Evolutionary conservation across 371 early-diverging fungal species (phyloP).

Genomic region (Syncephalastrum racemosum): DNA sequence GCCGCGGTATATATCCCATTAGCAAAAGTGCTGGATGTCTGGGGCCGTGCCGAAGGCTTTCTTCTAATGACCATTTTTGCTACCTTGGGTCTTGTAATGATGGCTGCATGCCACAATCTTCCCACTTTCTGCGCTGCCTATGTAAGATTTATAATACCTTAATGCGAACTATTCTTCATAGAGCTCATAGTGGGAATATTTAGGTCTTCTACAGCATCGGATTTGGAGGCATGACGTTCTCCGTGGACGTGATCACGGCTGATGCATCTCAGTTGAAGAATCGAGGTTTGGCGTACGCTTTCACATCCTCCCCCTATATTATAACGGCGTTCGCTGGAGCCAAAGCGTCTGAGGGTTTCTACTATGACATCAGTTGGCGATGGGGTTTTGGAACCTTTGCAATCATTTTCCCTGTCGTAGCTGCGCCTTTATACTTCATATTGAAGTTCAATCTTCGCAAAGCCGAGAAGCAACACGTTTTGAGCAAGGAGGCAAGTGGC

Average conservation of each 20-base stretch:
- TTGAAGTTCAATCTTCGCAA: slow-evolving; percentile 18
- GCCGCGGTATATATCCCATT: slow-evolving; percentile 18
- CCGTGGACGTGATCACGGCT: slow-evolving; percentile 18
- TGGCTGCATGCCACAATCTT: slow-evolving; percentile 20
- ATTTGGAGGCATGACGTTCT: slow-evolving; percentile 20
- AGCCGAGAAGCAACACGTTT: slow-evolving; percentile 11
- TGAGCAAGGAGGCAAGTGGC: slow-evolving; percentile 2
- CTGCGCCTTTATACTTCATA: slow-evolving; percentile 18
- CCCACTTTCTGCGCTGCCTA: slow-evolving; percentile 24
- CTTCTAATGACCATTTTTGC: slow-evolving; percentile 18
- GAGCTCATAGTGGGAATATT: neutral
- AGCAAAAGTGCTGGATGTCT: slow-evolving; percentile 21
- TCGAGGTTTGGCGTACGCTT: slow-evolving; percentile 18
- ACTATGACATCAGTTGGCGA: slow-evolving; percentile 18
- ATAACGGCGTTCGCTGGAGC: slow-evolving; percentile 21
- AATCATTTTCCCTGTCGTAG: slow-evolving; percentile 18
- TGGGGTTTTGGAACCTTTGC: slow-evolving; percentile 23
- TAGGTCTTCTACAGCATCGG: slow-evolving; percentile 18
- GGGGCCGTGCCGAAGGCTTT: slow-evolving; percentile 23
- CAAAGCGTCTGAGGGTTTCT: slow-evolving; percentile 18
- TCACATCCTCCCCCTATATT: slow-evolving; percentile 21
- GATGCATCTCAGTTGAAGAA: slow-evolving; percentile 16
- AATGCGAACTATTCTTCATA: neutral
- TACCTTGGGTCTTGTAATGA: slow-evolving; percentile 15
- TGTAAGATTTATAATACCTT: slow-evolving; percentile 9